Percentiles rank a stretch among this genome's conserved stretches.
These are phyloP conservation scores for Rhodotorula sp. DNA, from an alignment of 1,284 basidiomycete species.

Conservation along the genomic window DNA sequence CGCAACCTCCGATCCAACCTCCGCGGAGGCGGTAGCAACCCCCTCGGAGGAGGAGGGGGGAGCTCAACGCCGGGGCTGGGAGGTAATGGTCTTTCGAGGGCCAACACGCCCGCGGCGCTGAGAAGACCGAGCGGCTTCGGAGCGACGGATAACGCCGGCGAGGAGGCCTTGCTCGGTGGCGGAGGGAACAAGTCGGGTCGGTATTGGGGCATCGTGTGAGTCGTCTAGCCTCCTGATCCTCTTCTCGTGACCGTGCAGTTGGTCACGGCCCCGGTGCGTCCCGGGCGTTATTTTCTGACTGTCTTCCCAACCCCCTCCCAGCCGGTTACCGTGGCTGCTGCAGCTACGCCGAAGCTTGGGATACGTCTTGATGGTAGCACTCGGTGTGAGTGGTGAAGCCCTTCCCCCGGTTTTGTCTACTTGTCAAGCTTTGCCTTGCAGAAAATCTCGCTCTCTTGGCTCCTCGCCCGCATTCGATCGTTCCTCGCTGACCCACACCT, in stretches of 20 bases:
- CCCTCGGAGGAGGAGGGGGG: background rate
- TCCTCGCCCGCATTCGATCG: too few relatives aligned
- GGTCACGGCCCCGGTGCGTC: too few relatives aligned
- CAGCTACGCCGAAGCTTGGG: background rate
- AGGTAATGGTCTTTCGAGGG: background rate
- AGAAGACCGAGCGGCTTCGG: constrained; percentile 13
- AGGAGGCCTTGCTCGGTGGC: constrained; percentile 14
- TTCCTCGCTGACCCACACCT: too few relatives aligned
- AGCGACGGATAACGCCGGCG: constrained; percentile 1
- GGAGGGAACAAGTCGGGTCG: background rate
- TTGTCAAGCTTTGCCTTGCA: too few relatives aligned
- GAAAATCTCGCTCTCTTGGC: too few relatives aligned
- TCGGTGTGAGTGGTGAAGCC: too few relatives aligned
- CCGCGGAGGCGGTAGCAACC: constrained; percentile 15
- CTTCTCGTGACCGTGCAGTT: background rate
- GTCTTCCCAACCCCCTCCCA: too few relatives aligned
- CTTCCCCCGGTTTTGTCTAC: background rate
- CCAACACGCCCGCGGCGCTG: background rate
- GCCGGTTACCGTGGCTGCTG: too few relatives aligned
- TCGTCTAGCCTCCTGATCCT: background rate
- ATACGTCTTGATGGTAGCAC: background rate
- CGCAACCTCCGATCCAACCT: constrained; percentile 27
- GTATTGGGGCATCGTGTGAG: constrained; percentile 28
- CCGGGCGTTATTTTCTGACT: too few relatives aligned
- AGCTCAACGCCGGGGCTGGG: background rate